Evolutionary conservation across 1,284 basidiomycete genomes (phyloP), one percentile per base, ranked within the genome.

Genomic region (Pholiota adiposa): DNA sequence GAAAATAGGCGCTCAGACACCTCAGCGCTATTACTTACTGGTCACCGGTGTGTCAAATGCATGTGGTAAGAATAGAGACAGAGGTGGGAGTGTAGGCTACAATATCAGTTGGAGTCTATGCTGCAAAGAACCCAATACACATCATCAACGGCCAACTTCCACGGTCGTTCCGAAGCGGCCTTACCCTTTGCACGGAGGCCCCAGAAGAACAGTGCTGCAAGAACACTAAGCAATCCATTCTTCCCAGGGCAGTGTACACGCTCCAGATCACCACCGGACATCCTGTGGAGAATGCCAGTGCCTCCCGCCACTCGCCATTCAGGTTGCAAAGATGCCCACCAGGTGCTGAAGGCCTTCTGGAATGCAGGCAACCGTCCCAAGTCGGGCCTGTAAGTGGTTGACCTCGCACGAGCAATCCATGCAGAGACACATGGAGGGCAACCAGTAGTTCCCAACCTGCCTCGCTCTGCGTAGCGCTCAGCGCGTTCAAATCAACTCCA

Each of bases 341-440:
- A 38, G 4, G 8, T 7, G 11, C 14, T n/a, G 36, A 38, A 38
- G 14, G 36, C 8, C 36, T n/a, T 16, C 16, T 38, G 6, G 36
- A 38, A 38, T 7, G 8, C 8, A 3, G 16, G 36, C 6, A 38
- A 12, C 14, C 8, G 11, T 7, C 16, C 11, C 14, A 38, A 12
- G 14, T 38, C 36, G 3, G 36, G 36, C 16, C 16, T 9, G 14
- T 9, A 38, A 12, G 8, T 38, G 6, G 16, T 12, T 38, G 36
- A 38, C 14, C 36, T 38, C 3, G 36, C 36, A n/a, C 14, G 14
- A 7, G 6, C 56, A 65, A 41, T 67, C 62, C 44, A 63, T 63
- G n/a, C n/a, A 31, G 18, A 57, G 51, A 50, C 56, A 57, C 50
- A 3, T 60, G 54, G 6, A 60, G 31, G 36, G 36, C 36, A 12